Evolutionary conservation across 306 rosid genomes (phyloP).

Genomic region (Herpetospermum pedunculosum): DNA sequence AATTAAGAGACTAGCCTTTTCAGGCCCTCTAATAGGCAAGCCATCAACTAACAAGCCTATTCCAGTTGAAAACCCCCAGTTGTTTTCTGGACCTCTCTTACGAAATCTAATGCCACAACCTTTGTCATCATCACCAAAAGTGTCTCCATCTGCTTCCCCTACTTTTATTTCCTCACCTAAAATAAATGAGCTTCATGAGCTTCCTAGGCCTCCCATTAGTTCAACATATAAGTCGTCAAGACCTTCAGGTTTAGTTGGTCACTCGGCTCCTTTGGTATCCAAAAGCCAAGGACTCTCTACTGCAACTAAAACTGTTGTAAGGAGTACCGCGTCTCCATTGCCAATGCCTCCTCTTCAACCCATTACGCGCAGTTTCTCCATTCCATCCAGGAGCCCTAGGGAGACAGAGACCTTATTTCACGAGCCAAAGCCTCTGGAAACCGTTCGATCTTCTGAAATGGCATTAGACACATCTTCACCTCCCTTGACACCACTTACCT

Average conservation of each 20-base stretch:
- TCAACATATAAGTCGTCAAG: slow-evolving; percentile 42
- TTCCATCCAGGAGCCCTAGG: slow-evolving; percentile 60
- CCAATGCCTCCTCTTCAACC: slow-evolving; percentile 77
- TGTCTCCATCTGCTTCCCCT: slow-evolving; percentile 65
- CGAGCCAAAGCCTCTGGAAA: slow-evolving; percentile 32
- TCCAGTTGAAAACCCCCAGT: slow-evolving; percentile 31
- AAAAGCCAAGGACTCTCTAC: slow-evolving; percentile 46
- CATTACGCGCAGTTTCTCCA: slow-evolving; percentile 72
- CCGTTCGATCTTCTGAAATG: slow-evolving; percentile 27
- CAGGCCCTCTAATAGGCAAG: slow-evolving; percentile 76
- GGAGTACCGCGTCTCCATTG: slow-evolving; percentile 65
- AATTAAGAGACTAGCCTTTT: slow-evolving; percentile 60
- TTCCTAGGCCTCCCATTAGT: slow-evolving; percentile 79
- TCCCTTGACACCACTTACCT: slow-evolving; percentile 50
- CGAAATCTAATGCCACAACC: slow-evolving; percentile 55
- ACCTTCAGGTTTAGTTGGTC: slow-evolving; percentile 42
- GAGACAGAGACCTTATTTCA: slow-evolving; percentile 26
- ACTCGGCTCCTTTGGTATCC: slow-evolving; percentile 72
- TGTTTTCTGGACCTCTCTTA: slow-evolving; percentile 81
- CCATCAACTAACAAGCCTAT: slow-evolving; percentile 40
- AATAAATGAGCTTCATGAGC: slow-evolving; percentile 96
- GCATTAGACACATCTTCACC: slow-evolving; percentile 41
- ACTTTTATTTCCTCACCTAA: slow-evolving; percentile 66
- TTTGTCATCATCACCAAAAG: slow-evolving; percentile 56
- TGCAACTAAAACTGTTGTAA: slow-evolving; percentile 23